Evolutionary conservation across 1,284 basidiomycete species (phyloP), one percentile per base, ranked within the genome.

Genomic region (Puccinia coronata): DNA sequence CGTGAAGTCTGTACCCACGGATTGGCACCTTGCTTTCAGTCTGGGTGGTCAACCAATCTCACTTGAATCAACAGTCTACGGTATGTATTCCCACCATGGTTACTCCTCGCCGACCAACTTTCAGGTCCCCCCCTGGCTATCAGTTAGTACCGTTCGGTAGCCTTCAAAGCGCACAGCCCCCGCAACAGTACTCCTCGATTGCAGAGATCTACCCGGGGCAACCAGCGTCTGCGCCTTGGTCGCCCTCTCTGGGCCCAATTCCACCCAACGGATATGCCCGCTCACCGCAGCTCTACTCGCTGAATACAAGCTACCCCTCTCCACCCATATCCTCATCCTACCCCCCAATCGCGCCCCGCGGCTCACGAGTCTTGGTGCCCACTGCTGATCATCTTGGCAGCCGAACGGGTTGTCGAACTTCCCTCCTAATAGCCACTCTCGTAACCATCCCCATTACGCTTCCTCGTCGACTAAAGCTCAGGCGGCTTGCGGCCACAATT

Each of bases 11-110:
- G 93, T 94, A 85, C 94, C 95, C 0, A 90, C 90, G 31, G 96
- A 99, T 85, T 99, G 95, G 94, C 96, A 99, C 86, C 90, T 99
- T 69, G 93, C 96, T 86, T 99, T 99, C 86, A 92, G 90, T 25
- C 92, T 98, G 89, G 93, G 94, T 84, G 94, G 93, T 81, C 91
- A 93, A 82, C 87, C 90, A 20, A 87, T 99, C 34, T 91, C 92
- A 0, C 87, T 96, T 82, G 92, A 95, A 85, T 90, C 96, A 82
- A 99, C 97, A 0, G 92, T 99, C 81, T 99, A 97, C 85, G 96
- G 96, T 16, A 34, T 47, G 31, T 80, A 73, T 71, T 16, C 18
- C 59, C 70, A 39, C 34, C 65, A 47, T 23, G 49, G 49, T n/a
- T 80, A 49, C 73, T 70, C 79, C 53, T 72, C 79, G 34, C 79